phyloP scores from a whole-genome alignment of 1,139 yeast genomes.

The Hyphopichia fennica region DNA sequence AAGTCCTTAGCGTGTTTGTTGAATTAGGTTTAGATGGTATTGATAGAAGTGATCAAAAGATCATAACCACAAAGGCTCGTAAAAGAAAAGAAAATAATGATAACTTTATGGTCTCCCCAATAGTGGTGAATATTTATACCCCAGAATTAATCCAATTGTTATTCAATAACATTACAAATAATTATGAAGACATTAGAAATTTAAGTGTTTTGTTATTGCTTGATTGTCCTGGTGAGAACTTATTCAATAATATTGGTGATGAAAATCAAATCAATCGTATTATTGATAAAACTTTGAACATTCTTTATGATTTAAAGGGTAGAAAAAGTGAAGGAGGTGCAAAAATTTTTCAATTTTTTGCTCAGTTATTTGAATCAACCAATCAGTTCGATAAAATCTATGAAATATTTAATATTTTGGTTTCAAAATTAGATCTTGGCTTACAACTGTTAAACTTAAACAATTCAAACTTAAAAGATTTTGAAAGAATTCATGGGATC shows the following conservation, averaged over 20 bases:
- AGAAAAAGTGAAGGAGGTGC: constrained; percentile 85
- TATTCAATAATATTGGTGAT: constrained; percentile 13
- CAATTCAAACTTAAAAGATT: neutral
- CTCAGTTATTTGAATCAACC: constrained; percentile 18
- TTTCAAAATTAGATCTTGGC: constrained; percentile 21
- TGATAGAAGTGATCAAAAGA: constrained; percentile 14
- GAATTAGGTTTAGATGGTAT: constrained; percentile 58
- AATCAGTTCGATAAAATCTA: constrained; percentile 14
- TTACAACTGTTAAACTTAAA: neutral
- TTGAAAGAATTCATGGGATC: constrained; percentile 63
- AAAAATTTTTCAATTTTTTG: constrained; percentile 53
- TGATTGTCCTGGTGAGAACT: constrained; percentile 42
- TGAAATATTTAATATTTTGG: constrained; percentile 30
- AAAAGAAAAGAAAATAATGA: constrained; percentile 7
- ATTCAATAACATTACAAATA: constrained; percentile 62
- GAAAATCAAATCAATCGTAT: constrained; percentile 13
- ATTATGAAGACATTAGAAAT: constrained; percentile 74
- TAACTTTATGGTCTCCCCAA: constrained; percentile 7
- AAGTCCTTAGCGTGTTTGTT: constrained; percentile 47
- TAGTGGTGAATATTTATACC: constrained; percentile 34
- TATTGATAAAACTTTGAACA: constrained; percentile 34
- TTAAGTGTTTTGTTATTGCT: constrained; percentile 48
- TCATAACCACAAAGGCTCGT: constrained; percentile 4
- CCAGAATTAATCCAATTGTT: constrained; percentile 45
- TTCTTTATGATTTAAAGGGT: constrained; percentile 61